These are phyloP conservation scores for Myxozyma vanderwaltii DNA, from an alignment of 805 yeast species.

Conservation along the genomic window DNA sequence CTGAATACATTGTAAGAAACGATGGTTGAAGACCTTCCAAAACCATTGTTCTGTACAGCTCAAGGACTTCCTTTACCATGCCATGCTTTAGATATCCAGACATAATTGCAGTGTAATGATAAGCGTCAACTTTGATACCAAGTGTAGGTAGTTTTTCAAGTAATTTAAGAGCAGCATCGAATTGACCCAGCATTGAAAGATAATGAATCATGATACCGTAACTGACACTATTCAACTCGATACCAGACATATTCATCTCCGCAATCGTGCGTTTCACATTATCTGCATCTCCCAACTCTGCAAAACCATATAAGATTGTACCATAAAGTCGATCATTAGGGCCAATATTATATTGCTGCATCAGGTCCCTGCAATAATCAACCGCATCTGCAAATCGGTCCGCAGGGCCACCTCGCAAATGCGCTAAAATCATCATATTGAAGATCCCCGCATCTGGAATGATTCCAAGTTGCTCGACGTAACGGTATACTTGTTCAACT, in stretches of 20 bases:
- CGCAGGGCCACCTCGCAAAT: not conserved
- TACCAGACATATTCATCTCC: conserved; percentile 10
- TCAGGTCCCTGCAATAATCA: not conserved
- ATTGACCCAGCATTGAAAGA: conserved; percentile 18
- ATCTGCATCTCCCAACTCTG: conserved; percentile 8
- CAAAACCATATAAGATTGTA: conserved; percentile 22
- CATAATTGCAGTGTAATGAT: conserved; percentile 31
- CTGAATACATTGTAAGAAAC: conserved; percentile 42
- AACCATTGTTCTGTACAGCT: conserved; percentile 19
- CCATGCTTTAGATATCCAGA: conserved; percentile 12
- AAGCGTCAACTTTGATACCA: conserved; percentile 17
- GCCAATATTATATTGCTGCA: conserved; percentile 1
- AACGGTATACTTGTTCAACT: conserved; percentile 17
- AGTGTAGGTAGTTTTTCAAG: conserved; percentile 15
- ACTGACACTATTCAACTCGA: conserved; percentile 11
- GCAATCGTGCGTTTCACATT: conserved; percentile 14
- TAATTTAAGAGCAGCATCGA: conserved; percentile 19
- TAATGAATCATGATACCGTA: conserved; percentile 26
- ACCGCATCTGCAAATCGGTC: not conserved
- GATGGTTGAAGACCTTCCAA: conserved; percentile 22
- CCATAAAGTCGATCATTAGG: conserved; percentile 27
- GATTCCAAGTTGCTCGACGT: conserved; percentile 6
- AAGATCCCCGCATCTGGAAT: conserved; percentile 19
- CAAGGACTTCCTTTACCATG: conserved; percentile 10
- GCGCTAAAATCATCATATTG: not conserved